Conservation (phyloP, 768 basidiomycete genomes). For the Tricholomella constricta region DNA sequence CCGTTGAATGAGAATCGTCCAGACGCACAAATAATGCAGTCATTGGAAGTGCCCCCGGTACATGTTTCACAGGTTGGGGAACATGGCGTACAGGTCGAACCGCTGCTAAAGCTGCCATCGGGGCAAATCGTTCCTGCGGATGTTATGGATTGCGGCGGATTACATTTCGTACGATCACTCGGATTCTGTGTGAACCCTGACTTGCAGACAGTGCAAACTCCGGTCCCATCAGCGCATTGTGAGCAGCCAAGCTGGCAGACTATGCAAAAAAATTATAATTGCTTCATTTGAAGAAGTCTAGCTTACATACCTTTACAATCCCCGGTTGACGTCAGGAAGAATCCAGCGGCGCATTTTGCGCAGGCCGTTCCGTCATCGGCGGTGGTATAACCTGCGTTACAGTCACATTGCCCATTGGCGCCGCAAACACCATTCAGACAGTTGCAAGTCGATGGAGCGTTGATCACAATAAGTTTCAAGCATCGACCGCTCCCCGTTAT, state of each 20-base stretch:
- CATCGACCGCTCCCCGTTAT: slow-evolving; percentile 75
- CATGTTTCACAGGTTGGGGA: slow-evolving; percentile 70
- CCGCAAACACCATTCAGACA: slow-evolving; percentile 80
- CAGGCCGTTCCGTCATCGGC: slow-evolving; percentile 68
- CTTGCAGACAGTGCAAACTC: slow-evolving; percentile 71
- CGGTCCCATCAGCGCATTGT: slow-evolving; percentile 61
- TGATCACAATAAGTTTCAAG: slow-evolving; percentile 45
- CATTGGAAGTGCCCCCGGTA: slow-evolving; percentile 57
- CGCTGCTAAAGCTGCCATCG: slow-evolving; percentile 59
- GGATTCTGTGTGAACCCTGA: slow-evolving; percentile 65
- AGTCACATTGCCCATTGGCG: slow-evolving; percentile 63
- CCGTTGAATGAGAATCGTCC: slow-evolving; percentile 66
- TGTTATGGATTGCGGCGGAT: slow-evolving; percentile 51
- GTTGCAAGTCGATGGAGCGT: slow-evolving; percentile 66
- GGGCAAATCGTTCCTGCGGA: slow-evolving; percentile 62
- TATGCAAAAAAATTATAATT: slow-evolving; percentile 19
- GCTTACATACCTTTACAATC: slow-evolving; percentile 56
- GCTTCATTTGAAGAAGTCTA: neutral
- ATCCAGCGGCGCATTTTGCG: slow-evolving; percentile 62
- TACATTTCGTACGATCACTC: slow-evolving; percentile 66
- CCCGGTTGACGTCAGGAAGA: slow-evolving; percentile 58
- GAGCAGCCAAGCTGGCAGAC: slow-evolving; percentile 69
- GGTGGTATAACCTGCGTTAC: slow-evolving; percentile 60
- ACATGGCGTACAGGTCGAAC: slow-evolving; percentile 56
- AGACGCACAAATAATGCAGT: slow-evolving; percentile 68